Conservation (phyloP, 1,284 basidiomycete species). For the Apiotrichum gamsii region DNA sequence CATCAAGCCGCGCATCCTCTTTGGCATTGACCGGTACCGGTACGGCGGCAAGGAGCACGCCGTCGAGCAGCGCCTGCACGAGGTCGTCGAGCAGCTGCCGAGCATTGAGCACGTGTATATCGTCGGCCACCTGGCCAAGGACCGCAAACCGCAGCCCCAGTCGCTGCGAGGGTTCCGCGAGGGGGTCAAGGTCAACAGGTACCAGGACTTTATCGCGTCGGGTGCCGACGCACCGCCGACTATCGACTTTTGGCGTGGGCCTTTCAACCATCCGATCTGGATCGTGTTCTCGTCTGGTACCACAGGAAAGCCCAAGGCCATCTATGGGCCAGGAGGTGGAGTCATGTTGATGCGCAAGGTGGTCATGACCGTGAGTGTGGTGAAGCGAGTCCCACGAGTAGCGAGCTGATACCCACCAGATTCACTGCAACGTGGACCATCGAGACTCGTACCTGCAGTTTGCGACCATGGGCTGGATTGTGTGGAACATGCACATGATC, state of each 20-base stretch:
- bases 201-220: conserved; percentile 13
- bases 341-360: conserved; percentile 23
- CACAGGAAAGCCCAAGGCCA: conserved; percentile 46
- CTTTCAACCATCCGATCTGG: conserved; percentile 33
- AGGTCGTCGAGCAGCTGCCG: conserved; percentile 20
- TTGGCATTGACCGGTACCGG: conserved; percentile 40
- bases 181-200: conserved; percentile 4
- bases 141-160: conserved; percentile 19
- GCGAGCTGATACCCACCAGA: neutral
- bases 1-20: conserved; percentile 43
- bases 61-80: conserved; percentile 23
- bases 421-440: conserved; percentile 19
- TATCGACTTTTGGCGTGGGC: conserved; percentile 24
- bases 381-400: too few species aligned
- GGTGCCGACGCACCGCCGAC: conserved; percentile 16
- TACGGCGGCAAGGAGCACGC: conserved; percentile 37
- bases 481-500: conserved; percentile 35
- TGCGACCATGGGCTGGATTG: conserved; percentile 39
- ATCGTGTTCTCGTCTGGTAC: conserved; percentile 43
- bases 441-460: conserved; percentile 34
- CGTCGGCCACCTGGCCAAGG: conserved; percentile 27
- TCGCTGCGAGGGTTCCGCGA: conserved; percentile 12
- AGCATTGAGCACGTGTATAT: conserved; percentile 31
- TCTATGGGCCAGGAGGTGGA: conserved; percentile 33
- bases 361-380: conserved; percentile 5